phyloP scores from a whole-genome alignment of 257 asterid species.

The Solanum habrochaites region DNA sequence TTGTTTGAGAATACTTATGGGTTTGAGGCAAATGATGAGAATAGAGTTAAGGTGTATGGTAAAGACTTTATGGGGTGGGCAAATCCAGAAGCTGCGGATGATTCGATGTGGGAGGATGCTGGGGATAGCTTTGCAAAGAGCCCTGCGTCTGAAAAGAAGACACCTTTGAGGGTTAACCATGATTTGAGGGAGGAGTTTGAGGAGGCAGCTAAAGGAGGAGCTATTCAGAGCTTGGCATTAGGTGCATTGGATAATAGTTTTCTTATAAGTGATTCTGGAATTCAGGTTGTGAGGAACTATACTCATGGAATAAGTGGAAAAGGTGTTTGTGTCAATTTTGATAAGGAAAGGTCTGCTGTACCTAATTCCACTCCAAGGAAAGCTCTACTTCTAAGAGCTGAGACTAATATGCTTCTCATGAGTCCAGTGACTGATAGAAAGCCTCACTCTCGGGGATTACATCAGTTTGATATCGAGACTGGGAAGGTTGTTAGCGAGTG shows the following conservation, averaged over 20 bases:
- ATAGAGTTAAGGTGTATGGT: conserved; percentile 77
- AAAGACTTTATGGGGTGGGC: conserved; percentile 96
- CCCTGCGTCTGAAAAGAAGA: conserved; percentile 22
- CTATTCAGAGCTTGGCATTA: conserved; percentile 81
- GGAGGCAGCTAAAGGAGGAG: conserved; percentile 61
- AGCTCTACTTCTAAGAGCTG: conserved; percentile 82
- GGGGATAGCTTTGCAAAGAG: conserved; percentile 36
- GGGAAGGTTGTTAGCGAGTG: conserved; percentile 84
- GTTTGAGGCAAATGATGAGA: conserved; percentile 69
- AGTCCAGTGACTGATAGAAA: conserved; percentile 56
- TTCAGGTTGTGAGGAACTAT: conserved; percentile 80
- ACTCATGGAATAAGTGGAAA: conserved; percentile 90
- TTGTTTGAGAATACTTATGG: conserved; percentile 81
- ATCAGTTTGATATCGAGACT: conserved; percentile 85
- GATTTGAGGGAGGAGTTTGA: conserved; percentile 80
- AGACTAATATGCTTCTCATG: conserved; percentile 96
- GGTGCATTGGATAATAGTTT: conserved; percentile 95
- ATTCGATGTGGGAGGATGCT: conserved; percentile 91
- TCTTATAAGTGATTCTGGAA: conserved; percentile 73
- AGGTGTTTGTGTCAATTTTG: conserved; percentile 71
- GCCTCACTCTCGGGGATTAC: conserved; percentile 71
- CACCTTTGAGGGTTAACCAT: conserved; percentile 28
- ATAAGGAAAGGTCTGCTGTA: conserved; percentile 28
- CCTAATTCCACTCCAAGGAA: conserved; percentile 61
- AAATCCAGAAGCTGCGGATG: conserved; percentile 78